Conservation (phyloP, 495 filamentous ascomycete genomes). For the Penicillium turbatum region DNA sequence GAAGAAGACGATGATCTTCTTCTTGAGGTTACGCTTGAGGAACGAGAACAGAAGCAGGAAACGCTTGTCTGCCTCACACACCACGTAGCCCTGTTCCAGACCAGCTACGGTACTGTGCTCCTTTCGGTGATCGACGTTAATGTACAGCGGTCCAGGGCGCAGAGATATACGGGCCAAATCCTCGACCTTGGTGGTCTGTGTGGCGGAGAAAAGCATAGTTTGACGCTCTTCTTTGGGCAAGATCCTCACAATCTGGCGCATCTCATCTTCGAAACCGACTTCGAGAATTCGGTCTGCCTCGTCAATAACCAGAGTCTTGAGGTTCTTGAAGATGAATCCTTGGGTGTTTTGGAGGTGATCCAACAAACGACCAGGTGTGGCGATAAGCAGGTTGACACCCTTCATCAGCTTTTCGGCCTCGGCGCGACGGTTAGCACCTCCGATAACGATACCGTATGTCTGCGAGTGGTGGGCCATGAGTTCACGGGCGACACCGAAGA, state of each 20-base stretch:
- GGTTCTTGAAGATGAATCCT: conserved; percentile 89
- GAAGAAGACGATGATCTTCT: conserved; percentile 98
- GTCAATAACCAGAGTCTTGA: conserved; percentile 80
- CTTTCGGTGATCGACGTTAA: conserved; percentile 82
- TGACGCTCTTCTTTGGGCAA: conserved; percentile 84
- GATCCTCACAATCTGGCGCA: conserved; percentile 95
- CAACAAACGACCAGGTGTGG: conserved; percentile 86
- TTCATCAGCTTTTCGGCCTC: conserved; percentile 93
- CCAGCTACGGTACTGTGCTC: conserved; percentile 84
- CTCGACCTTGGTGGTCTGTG: conserved; percentile 97
- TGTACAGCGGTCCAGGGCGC: conserved; percentile 86
- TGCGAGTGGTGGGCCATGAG: conserved; percentile 84
- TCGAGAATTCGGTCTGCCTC: conserved; percentile 94
- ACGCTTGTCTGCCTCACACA: conserved; percentile 88
- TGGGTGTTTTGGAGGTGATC: conserved; percentile 94
- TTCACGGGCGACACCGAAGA: conserved; percentile 91
- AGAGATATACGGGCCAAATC: conserved; percentile 93
- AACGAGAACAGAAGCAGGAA: conserved; percentile 96
- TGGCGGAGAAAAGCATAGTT: conserved; percentile 96
- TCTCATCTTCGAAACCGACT: conserved; percentile 97
- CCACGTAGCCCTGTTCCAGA: conserved; percentile 90
- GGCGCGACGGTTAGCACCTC: conserved; percentile 84
- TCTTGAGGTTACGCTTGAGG: conserved; percentile 82
- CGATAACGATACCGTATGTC: conserved; percentile 93
- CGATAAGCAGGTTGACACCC: conserved; percentile 90